phyloP scores from a whole-genome alignment of 2,329 filamentous ascomycete species.

The Biscogniauxia sp. region DNA sequence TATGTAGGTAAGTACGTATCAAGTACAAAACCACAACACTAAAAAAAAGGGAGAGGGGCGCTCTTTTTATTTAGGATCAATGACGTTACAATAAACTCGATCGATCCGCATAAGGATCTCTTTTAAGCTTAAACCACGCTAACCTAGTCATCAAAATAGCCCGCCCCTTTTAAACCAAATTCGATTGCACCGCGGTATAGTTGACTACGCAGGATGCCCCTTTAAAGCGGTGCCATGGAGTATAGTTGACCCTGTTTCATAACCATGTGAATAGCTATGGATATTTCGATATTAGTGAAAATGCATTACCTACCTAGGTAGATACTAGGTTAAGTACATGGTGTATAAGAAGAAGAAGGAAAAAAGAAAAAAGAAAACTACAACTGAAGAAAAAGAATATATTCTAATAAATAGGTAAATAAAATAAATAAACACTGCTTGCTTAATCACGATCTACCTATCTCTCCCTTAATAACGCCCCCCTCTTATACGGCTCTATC shows the following conservation, averaged over 20 bases:
- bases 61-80: too few relatives aligned
- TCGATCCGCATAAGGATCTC: background rate
- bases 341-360: too few relatives aligned
- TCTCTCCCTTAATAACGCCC: constrained; percentile 30
- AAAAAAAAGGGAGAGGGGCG: too few relatives aligned
- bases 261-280: too few relatives aligned
- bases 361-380: too few relatives aligned
- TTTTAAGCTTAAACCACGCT: background rate
- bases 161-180: background rate
- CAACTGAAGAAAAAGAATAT: background rate
- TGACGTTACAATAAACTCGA: background rate
- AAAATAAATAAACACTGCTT: background rate
- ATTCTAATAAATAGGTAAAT: too few relatives aligned
- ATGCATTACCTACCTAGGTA: too few relatives aligned
- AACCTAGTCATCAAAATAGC: background rate
- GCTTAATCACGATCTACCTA: constrained; percentile 9
- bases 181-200: background rate
- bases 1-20: too few relatives aligned
- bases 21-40: too few relatives aligned
- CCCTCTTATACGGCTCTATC: constrained; percentile 39
- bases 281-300: too few relatives aligned
- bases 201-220: background rate
- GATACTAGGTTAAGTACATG: too few relatives aligned
- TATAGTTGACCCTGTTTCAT: background rate
- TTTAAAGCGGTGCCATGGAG: background rate